Base-by-base conservation (phyloP, 2,329 filamentous ascomycete species). In the Penicillium concentricum region DNA sequence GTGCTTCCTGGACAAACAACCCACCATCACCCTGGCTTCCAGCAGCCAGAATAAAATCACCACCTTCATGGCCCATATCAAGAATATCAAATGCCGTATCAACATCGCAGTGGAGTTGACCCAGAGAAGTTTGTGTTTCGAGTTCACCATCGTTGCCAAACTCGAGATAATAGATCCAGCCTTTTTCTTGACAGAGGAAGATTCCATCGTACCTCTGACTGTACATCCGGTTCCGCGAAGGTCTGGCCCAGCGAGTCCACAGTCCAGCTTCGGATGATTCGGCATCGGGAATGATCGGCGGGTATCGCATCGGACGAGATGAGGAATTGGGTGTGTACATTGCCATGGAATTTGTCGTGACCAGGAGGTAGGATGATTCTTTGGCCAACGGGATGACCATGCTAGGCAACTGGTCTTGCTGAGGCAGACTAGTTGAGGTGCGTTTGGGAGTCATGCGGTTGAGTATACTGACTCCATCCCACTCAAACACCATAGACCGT, bases 141-240 rank as follows among this genome's bases (percentile, higher is more conserved):
- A 87, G 71, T 81, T 82, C 78, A 6, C 74, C 73, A 47, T 78
- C 72, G 32, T 81, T 81, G 42, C 84, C 83, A 57, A 91, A 85
- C 62, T 91, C 87, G 5, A 93, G 74, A 61, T 88, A 90, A 52
- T 87, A 83, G 10, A 97, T 82, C 47, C 87, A 79, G 3, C 94
- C 94, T 69, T 97, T 93, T 74, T 97, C 93, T 53, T 92, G 86
- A 12, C 89, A 90, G 16, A 99, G 78, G 68, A 94, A 96, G 47
- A 97, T 86, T 58, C 88, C 86, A 68, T 97, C 94, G 35, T 87
- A 85, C 18, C 78, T 81, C 52, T 82, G 77, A 51, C 83, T 83
- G 62, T 87, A 88, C 13, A 78, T 75, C 58, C 82, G 82, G 24
- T 86, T 82, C 8, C 93, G 86, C 57, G 85, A 82, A 2, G 92